Evolutionary conservation across 352 stramenopile species (phyloP).

Genomic region (Pythium pectinolyticum): DNA sequence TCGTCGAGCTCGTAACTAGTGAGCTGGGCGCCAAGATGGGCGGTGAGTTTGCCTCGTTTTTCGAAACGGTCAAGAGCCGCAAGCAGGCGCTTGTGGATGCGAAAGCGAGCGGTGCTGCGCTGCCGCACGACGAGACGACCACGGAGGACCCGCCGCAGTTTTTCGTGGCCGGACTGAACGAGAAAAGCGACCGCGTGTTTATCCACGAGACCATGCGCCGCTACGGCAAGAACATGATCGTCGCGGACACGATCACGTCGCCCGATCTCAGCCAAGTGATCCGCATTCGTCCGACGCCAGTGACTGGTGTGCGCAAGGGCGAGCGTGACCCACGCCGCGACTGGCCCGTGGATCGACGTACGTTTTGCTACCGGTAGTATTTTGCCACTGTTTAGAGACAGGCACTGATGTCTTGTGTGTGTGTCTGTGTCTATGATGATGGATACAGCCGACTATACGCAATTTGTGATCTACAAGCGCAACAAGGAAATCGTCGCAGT

Average conservation of each 20-base stretch:
- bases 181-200: conserved; percentile 87
- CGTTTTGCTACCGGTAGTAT: too few species aligned
- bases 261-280: conserved; percentile 73
- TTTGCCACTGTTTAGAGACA: too few species aligned
- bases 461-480: conserved; percentile 97
- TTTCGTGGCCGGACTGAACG: conserved; percentile 72
- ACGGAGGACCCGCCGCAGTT: conserved; percentile 56
- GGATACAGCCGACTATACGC: conserved; percentile 86
- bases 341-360: conserved; percentile 75
- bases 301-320: conserved; percentile 39
- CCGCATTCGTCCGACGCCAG: conserved; percentile 56
- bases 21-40: conserved; percentile 69
- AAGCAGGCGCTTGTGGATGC: conserved; percentile 29
- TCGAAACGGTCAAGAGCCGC: conserved; percentile 50
- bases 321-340: conserved; percentile 59
- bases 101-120: neutral
- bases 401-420: neutral
- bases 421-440: conserved; percentile 18
- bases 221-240: conserved; percentile 72
- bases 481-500: conserved; percentile 93
- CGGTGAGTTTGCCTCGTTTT: conserved; percentile 72
- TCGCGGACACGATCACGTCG: conserved; percentile 88
- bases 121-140: conserved; percentile 6
- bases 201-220: conserved; percentile 90
- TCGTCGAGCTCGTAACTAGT: conserved; percentile 48